phyloP scores from a whole-genome alignment of 331 rosid species.

The Pyracantha coccinea region DNA sequence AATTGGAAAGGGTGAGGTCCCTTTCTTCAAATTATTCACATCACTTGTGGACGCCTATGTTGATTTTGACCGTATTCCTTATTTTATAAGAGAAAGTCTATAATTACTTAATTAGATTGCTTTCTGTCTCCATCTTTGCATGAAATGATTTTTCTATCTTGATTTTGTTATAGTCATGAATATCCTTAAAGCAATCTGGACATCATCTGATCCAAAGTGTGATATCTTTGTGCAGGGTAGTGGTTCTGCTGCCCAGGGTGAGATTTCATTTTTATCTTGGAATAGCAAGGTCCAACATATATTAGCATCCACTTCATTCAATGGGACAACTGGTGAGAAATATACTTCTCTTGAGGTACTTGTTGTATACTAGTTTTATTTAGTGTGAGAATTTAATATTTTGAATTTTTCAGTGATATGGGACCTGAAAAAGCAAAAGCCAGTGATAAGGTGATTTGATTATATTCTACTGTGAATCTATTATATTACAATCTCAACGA shows the following conservation, averaged over 20 bases:
- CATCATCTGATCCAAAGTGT: too few relatives aligned
- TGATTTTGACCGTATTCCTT: background rate
- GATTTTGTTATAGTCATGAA: background rate
- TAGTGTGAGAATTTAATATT: background rate
- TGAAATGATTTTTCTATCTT: background rate
- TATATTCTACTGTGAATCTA: constrained; percentile 1
- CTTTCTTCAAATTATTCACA: background rate
- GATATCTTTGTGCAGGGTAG: constrained; percentile 57
- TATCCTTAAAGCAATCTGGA: too few relatives aligned
- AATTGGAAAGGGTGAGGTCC: background rate
- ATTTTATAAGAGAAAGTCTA: background rate
- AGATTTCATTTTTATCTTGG: constrained; percentile 94
- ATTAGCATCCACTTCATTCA: constrained; percentile 91
- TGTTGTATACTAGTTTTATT: background rate
- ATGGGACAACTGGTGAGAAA: constrained; percentile 90
- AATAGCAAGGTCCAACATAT: constrained; percentile 98
- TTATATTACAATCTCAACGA: constrained; percentile 1
- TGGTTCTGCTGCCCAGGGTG: constrained; percentile 95
- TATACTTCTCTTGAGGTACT: background rate
- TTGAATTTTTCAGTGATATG: constrained; percentile 62
- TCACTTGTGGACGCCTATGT: background rate
- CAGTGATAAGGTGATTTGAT: constrained; percentile 79
- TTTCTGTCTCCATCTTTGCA: background rate
- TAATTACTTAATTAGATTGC: background rate
- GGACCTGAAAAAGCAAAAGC: constrained; percentile 99